phyloP scores from a whole-genome alignment of 2,329 filamentous ascomycete genomes.

The Stagonosporopsis rhizophila region DNA sequence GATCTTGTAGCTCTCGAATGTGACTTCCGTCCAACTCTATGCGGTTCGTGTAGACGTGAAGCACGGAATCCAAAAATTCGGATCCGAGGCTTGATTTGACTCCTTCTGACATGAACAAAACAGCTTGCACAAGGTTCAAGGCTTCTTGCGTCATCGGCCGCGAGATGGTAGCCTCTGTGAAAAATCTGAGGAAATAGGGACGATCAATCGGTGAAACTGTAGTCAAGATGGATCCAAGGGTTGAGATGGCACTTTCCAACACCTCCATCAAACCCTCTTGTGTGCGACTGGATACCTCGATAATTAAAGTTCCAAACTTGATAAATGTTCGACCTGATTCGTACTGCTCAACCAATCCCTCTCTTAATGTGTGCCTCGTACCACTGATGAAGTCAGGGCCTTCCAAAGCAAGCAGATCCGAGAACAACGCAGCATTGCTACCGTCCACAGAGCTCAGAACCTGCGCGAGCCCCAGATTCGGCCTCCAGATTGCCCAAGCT shows the following conservation, averaged over 20 bases:
- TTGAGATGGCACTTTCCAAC: constrained; percentile 20
- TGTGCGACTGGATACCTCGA: constrained; percentile 32
- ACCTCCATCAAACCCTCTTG: constrained; percentile 26
- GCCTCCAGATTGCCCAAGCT: constrained; percentile 42
- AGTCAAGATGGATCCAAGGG: constrained; percentile 20
- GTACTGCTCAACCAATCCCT: constrained; percentile 36
- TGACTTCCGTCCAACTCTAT: constrained; percentile 27
- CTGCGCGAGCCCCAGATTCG: constrained; percentile 27
- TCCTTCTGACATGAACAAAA: constrained; percentile 16
- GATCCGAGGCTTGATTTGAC: constrained; percentile 10
- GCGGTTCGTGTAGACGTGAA: constrained; percentile 16
- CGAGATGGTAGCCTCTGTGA: constrained; percentile 26
- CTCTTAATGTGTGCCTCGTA: constrained; percentile 24
- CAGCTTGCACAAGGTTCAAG: constrained; percentile 34
- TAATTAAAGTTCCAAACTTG: constrained; percentile 27
- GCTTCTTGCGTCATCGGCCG: constrained; percentile 28
- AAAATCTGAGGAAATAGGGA: constrained; percentile 22
- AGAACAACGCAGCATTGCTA: constrained; percentile 23
- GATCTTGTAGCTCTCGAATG: constrained; percentile 23
- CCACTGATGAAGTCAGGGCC: constrained; percentile 40
- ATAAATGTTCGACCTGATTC: constrained; percentile 17
- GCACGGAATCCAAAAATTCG: constrained; percentile 22
- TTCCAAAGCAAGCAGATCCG: constrained; percentile 38
- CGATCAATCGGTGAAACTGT: background rate
- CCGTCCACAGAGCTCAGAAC: constrained; percentile 23